These are phyloP conservation scores for Macrophomina pseudophaseolina DNA, from an alignment of 2,329 filamentous ascomycete genomes.

Conservation along the genomic window DNA sequence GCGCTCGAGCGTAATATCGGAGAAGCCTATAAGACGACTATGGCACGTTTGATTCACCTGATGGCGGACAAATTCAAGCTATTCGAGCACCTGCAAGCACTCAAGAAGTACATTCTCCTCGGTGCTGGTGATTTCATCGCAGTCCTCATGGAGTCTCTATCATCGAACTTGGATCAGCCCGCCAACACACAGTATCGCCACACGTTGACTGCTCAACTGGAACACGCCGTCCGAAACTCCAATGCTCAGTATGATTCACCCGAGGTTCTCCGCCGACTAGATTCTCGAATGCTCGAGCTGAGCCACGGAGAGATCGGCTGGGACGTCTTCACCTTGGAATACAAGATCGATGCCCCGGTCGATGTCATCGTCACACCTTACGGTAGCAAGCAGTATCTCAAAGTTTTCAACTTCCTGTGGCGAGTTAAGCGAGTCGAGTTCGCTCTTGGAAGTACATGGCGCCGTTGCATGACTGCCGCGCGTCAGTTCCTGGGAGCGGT, in stretches of 20 bases:
- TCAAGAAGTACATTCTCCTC: constrained; percentile 93
- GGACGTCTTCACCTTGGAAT: constrained; percentile 99
- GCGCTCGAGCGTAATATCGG: constrained; percentile 93
- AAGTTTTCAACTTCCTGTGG: constrained; percentile 99
- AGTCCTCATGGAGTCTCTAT: constrained; percentile 93
- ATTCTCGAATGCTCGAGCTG: constrained; percentile 97
- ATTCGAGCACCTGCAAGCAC: constrained; percentile 86
- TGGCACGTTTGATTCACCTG: constrained; percentile 89
- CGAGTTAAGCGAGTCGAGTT: constrained; percentile 98
- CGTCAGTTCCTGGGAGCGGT: constrained; percentile 85
- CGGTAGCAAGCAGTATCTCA: constrained; percentile 94
- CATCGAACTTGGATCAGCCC: constrained; percentile 89
- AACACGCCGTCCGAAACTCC: constrained; percentile 94
- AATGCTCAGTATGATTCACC: constrained; percentile 95
- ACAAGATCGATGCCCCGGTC: constrained; percentile 95
- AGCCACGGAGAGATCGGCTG: constrained; percentile 97
- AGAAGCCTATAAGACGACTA: constrained; percentile 96
- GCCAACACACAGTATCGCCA: constrained; percentile 97
- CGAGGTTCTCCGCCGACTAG: constrained; percentile 87
- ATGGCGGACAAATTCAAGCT: constrained; percentile 96
- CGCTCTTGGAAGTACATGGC: constrained; percentile 86
- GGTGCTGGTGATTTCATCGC: constrained; percentile 98
- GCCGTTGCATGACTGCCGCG: constrained; percentile 92
- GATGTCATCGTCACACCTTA: constrained; percentile 97
- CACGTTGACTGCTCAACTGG: constrained; percentile 94